Conservation (phyloP, 2,329 filamentous ascomycete genomes). For the Pestalotiopsis fici region DNA sequence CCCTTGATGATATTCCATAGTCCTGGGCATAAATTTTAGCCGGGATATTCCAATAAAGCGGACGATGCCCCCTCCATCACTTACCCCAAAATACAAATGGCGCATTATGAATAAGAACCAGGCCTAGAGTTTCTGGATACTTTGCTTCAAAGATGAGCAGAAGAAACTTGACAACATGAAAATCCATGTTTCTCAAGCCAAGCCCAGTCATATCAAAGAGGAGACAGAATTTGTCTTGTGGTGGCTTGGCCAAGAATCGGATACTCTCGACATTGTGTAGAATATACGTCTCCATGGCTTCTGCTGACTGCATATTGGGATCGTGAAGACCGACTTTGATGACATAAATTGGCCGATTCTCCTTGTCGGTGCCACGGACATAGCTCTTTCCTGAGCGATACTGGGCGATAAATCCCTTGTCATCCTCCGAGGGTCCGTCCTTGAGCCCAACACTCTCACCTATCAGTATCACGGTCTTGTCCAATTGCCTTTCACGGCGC, state of each 20-base stretch:
- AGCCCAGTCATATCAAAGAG: slow-evolving; percentile 76
- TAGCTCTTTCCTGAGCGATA: slow-evolving; percentile 38
- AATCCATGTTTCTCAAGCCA: slow-evolving; percentile 74
- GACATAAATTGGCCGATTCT: slow-evolving; percentile 35
- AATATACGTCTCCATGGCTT: slow-evolving; percentile 36
- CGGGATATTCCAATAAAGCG: background rate
- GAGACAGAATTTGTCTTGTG: slow-evolving; percentile 32
- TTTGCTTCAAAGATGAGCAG: slow-evolving; percentile 80
- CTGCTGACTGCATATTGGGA: slow-evolving; percentile 30
- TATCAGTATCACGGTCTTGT: slow-evolving; percentile 29
- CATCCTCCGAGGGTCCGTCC: slow-evolving; percentile 19
- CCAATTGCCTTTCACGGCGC: slow-evolving; percentile 33
- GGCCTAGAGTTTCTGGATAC: slow-evolving; percentile 72
- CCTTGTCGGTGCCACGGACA: slow-evolving; percentile 35
- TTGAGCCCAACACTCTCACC: slow-evolving; percentile 34
- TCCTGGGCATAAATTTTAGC: slow-evolving; percentile 18
- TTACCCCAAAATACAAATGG: slow-evolving; percentile 67
- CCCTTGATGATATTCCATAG: slow-evolving; percentile 67
- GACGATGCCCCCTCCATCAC: background rate
- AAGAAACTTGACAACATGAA: slow-evolving; percentile 75
- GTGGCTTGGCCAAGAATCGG: slow-evolving; percentile 23
- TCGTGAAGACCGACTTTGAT: slow-evolving; percentile 35
- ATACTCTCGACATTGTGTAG: slow-evolving; percentile 40
- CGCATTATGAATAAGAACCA: slow-evolving; percentile 73
- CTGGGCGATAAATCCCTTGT: slow-evolving; percentile 37